Evolutionary conservation across 2,329 filamentous ascomycete genomes (phyloP).

Genomic region (Penicillium thymicola): DNA sequence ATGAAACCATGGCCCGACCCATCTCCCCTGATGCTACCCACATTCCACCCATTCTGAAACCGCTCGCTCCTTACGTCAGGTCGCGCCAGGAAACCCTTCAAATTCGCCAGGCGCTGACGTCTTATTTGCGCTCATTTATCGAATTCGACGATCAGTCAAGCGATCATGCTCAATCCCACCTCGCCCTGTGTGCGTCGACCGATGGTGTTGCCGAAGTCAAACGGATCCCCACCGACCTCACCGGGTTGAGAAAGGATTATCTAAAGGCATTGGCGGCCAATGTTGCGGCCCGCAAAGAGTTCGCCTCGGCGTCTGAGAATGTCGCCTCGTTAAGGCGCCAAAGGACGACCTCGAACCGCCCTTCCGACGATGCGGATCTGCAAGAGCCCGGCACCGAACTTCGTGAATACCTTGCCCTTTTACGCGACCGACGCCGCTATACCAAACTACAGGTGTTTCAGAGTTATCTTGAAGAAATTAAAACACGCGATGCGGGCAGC

Average conservation of each 20-base stretch:
- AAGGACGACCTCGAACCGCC: slow-evolving; percentile 20
- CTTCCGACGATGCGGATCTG: slow-evolving; percentile 13
- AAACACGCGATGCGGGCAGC: slow-evolving; percentile 23
- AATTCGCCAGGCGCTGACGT: slow-evolving; percentile 40
- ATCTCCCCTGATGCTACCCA: slow-evolving; percentile 17
- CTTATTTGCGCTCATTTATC: slow-evolving; percentile 38
- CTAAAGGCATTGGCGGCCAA: slow-evolving; percentile 46
- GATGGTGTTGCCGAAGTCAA: slow-evolving; percentile 34
- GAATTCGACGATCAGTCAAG: slow-evolving; percentile 29
- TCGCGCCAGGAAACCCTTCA: slow-evolving; percentile 38
- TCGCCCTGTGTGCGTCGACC: slow-evolving; percentile 35
- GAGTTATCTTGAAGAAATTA: slow-evolving; percentile 44
- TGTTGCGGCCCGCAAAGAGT: slow-evolving; percentile 39
- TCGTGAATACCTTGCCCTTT: slow-evolving; percentile 43
- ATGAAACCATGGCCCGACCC: slow-evolving; percentile 27
- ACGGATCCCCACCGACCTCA: slow-evolving; percentile 39
- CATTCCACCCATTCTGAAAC: slow-evolving; percentile 36
- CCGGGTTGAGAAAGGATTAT: slow-evolving; percentile 45
- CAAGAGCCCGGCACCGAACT: slow-evolving; percentile 28
- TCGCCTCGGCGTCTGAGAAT: slow-evolving; percentile 34
- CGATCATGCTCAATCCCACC: slow-evolving; percentile 28
- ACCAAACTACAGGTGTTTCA: slow-evolving; percentile 48
- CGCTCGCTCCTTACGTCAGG: slow-evolving; percentile 40
- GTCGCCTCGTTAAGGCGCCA: slow-evolving; percentile 28
- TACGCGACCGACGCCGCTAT: slow-evolving; percentile 46